Conservation (phyloP, 2,329 filamentous ascomycete genomes). For the Colletotrichum ledebouriae region DNA sequence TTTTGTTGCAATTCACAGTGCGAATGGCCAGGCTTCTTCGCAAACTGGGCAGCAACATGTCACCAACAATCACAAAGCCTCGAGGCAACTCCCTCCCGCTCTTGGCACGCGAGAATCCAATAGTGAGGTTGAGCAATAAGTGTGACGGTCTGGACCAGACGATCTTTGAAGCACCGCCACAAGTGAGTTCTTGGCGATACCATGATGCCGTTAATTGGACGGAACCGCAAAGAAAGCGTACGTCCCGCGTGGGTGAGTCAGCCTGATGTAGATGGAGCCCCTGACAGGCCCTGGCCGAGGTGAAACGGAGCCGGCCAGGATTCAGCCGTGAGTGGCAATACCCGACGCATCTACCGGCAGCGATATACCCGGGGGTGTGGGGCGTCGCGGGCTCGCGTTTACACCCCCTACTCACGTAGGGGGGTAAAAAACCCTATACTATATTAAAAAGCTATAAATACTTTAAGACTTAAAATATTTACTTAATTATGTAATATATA, state of each 20-base stretch:
- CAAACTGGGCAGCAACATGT: neutral
- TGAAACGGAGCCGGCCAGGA: conserved; percentile 30
- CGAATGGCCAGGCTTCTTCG: neutral
- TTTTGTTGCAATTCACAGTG: neutral
- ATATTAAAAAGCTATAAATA: no score
- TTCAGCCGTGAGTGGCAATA: conserved; percentile 35
- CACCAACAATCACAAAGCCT: neutral
- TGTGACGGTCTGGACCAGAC: conserved; percentile 10
- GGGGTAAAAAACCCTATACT: no score
- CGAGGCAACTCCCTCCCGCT: conserved; percentile 23
- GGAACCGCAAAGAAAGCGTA: neutral
- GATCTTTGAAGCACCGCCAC: conserved; percentile 5
- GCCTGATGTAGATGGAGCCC: conserved; percentile 32
- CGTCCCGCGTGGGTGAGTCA: conserved; percentile 6
- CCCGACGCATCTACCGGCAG: conserved; percentile 12
- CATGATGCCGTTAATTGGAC: conserved; percentile 18
- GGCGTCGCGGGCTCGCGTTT: no score
- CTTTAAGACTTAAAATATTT: no score
- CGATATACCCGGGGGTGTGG: no score
- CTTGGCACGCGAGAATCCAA: neutral
- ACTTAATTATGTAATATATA: no score
- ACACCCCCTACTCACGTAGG: no score
- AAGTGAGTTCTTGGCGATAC: neutral
- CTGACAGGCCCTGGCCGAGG: neutral
- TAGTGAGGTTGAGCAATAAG: neutral